Percentiles rank a stretch among this genome's conserved stretches.
Evolutionary conservation across 129 eudicot genomes (phyloP).

Genomic region (Helianthus tuberosus): DNA sequence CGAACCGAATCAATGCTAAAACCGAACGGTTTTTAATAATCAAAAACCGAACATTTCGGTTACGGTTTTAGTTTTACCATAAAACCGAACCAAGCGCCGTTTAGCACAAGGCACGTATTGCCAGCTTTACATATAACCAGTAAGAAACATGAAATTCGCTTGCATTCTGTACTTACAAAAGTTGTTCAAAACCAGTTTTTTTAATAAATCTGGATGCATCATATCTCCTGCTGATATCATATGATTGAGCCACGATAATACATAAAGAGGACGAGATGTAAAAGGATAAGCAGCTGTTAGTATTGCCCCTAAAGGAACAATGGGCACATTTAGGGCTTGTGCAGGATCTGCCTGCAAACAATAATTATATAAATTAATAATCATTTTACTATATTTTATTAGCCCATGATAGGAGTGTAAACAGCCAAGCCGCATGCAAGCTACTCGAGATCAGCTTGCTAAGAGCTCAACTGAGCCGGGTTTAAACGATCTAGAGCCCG

Average conservation of each 20-base stretch:
- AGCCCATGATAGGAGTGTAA: neutral
- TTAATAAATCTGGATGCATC: slow-evolving; percentile 89
- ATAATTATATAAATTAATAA: slow-evolving; percentile 1
- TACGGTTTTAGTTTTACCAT: too few species aligned
- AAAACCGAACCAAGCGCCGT: too few species aligned
- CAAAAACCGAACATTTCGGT: too few species aligned
- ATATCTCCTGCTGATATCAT: slow-evolving; percentile 85
- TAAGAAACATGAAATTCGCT: neutral
- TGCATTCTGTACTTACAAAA: slow-evolving; percentile 62
- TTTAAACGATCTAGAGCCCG: neutral
- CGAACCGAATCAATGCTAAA: too few species aligned
- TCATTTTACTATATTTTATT: neutral
- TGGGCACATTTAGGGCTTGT: slow-evolving; percentile 86
- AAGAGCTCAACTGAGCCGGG: neutral
- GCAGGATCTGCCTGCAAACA: slow-evolving; percentile 85
- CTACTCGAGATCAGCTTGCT: neutral
- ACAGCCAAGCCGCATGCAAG: neutral
- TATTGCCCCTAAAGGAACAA: slow-evolving; percentile 90
- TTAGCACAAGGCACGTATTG: too few species aligned
- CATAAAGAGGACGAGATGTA: slow-evolving; percentile 84
- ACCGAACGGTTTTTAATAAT: too few species aligned
- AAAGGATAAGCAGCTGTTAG: slow-evolving; percentile 83
- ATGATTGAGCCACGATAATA: slow-evolving; percentile 78
- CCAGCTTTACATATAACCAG: too few species aligned
- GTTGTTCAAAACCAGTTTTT: slow-evolving; percentile 85